These are phyloP conservation scores for Calocybe cyanea DNA, from an alignment of 768 basidiomycete species.

Conservation along the genomic window DNA sequence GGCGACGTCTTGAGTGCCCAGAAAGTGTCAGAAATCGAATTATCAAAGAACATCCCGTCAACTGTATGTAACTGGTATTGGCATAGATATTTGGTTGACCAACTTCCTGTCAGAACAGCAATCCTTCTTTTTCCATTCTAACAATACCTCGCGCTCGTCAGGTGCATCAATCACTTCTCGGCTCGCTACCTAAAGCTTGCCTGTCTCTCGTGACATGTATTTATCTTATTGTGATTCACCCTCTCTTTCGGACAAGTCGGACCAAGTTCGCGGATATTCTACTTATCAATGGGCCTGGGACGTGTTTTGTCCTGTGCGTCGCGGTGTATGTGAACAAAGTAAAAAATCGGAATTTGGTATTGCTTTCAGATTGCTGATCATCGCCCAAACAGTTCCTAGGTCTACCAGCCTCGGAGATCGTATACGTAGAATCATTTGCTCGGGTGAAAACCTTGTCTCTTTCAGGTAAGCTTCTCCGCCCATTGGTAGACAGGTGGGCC, in stretches of 20 bases:
- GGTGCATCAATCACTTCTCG: slow-evolving; percentile 77
- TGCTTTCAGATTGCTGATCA: slow-evolving; percentile 10
- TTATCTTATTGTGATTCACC: slow-evolving; percentile 54
- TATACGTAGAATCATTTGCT: slow-evolving; percentile 95
- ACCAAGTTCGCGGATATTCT: slow-evolving; percentile 65
- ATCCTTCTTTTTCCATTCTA: slow-evolving; percentile 44
- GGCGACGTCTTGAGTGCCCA: slow-evolving; percentile 76
- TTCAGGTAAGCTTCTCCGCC: slow-evolving; percentile 76
- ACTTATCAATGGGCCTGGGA: slow-evolving; percentile 93
- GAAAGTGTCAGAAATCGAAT: slow-evolving; percentile 69
- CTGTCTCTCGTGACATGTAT: slow-evolving; percentile 60
- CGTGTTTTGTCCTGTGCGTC: slow-evolving; percentile 76
- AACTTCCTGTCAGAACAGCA: slow-evolving; percentile 6
- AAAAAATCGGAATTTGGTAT: slow-evolving; percentile 23
- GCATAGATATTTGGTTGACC: not conserved
- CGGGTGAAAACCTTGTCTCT: slow-evolving; percentile 78
- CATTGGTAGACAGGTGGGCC: slow-evolving; percentile 75
- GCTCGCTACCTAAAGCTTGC: slow-evolving; percentile 63
- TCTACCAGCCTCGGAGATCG: slow-evolving; percentile 60
- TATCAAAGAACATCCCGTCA: slow-evolving; percentile 10
- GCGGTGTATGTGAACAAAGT: slow-evolving; percentile 74
- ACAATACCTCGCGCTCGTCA: slow-evolving; percentile 82
- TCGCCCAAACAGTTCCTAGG: slow-evolving; percentile 60
- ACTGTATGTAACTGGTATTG: not conserved
- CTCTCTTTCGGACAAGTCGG: slow-evolving; percentile 26